Evolutionary conservation across 2,329 filamentous ascomycete genomes (phyloP).

Genomic region (Fusarium tupiense): DNA sequence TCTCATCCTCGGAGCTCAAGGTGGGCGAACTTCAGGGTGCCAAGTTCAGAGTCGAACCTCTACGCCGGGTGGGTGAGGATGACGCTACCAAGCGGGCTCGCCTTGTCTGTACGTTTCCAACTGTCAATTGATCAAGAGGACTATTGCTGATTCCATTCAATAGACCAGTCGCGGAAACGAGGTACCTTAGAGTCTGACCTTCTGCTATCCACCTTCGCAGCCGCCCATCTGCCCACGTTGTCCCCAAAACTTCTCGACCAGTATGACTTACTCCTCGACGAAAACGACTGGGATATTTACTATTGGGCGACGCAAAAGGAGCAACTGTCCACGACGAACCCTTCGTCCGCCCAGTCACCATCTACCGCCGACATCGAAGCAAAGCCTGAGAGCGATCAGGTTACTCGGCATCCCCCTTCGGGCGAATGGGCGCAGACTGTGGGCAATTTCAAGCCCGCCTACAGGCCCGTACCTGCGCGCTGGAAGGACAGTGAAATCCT

Average conservation of each 20-base stretch:
- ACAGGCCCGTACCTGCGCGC: slow-evolving; percentile 85
- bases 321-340: slow-evolving; percentile 57
- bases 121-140: not conserved
- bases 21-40: slow-evolving; percentile 90
- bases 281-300: slow-evolving; percentile 99
- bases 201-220: slow-evolving; percentile 93
- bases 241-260: slow-evolving; percentile 76
- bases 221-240: slow-evolving; percentile 80
- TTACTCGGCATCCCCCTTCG: slow-evolving; percentile 49
- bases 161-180: slow-evolving; percentile 93
- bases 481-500: slow-evolving; percentile 89
- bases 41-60: slow-evolving; percentile 88
- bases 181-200: slow-evolving; percentile 96
- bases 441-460: slow-evolving; percentile 92
- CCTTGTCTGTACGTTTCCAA: slow-evolving; percentile 67
- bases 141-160: not conserved
- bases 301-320: slow-evolving; percentile 96
- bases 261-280: slow-evolving; percentile 94
- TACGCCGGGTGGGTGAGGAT: slow-evolving; percentile 86
- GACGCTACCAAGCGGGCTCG: slow-evolving; percentile 86
- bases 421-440: slow-evolving; percentile 98
- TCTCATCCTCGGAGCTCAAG: slow-evolving; percentile 65
- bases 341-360: slow-evolving; percentile 40
- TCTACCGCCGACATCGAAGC: slow-evolving; percentile 24
- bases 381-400: slow-evolving; percentile 44